Evolutionary conservation across 148 eudicot genomes (phyloP), one percentile per base, ranked within the genome.

Genomic region (Nyssa sinensis): DNA sequence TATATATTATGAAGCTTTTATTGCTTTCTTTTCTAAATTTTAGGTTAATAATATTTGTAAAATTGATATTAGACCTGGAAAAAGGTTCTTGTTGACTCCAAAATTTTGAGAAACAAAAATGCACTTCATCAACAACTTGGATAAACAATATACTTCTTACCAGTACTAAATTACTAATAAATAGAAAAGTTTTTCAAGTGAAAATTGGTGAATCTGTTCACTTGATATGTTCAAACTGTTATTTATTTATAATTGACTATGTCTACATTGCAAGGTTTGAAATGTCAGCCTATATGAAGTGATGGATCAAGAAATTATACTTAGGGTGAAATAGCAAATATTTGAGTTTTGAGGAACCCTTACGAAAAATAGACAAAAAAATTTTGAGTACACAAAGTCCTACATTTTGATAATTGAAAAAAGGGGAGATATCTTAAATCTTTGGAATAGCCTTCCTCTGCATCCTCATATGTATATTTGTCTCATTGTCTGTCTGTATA

Each of bases 101-200:
- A 66, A 37, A 75, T 28, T 67, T n/a, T 58, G 72, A 67, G 57
- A 71, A 21, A 57, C 64, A 44, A 67, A 21, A 30, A 37, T 75
- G 66, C n/a, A 49, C 5, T 57, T 11, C 3, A 58, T 35, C 51
- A 64, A 74, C 27, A 53, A 64, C 70, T 65, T 53, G 31, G 51
- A 44, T 39, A 47, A 41, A 39, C 25, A 31, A n/a, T 32, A 41
- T 30, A 74, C 65, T 58, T 31, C 29, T 75, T n/a, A n/a, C n/a
- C 72, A 53, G 72, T 66, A 75, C n/a, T 67, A 28, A 37, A 11
- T 28, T 41, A 58, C 67, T 67, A 57, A 59, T 37, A 41, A 67
- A 60, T 58, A 60, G 25, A 33, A 67, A 55, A 58, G 71, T 35
- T 41, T 13, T 3, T 55, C 5, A 55, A 13, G 9, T 66, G 28